Conservation (phyloP, 2,329 filamentous ascomycete species). For the Rhinocladiella mackenziei region DNA sequence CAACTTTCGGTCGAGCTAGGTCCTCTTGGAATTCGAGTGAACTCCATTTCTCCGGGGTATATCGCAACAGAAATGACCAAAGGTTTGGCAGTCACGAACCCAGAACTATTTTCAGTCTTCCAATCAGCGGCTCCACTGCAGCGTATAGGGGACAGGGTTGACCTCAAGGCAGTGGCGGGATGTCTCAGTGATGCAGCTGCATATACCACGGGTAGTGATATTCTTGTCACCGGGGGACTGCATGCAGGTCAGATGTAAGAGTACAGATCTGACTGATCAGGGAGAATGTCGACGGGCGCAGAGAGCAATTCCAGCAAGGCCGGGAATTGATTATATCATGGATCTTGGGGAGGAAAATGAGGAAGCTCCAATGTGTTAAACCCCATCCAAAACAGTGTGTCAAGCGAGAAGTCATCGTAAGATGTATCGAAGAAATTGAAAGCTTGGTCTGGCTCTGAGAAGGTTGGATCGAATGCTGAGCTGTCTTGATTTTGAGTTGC, state of each 20-base stretch:
- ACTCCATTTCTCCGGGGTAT: constrained; percentile 44
- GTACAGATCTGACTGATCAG: neutral
- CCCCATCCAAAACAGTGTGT: constrained; percentile 19
- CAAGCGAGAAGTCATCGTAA: constrained; percentile 20
- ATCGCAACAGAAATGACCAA: constrained; percentile 47
- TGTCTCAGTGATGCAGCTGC: constrained; percentile 41
- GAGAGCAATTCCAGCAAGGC: too few relatives aligned
- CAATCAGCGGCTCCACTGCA: constrained; percentile 14
- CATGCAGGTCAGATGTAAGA: constrained; percentile 31
- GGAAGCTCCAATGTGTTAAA: constrained; percentile 18
- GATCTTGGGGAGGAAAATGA: constrained; percentile 13
- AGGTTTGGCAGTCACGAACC: constrained; percentile 34
- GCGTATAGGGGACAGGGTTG: constrained; percentile 37
- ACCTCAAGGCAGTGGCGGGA: constrained; percentile 42
- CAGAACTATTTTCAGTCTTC: constrained; percentile 19
- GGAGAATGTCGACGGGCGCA: neutral
- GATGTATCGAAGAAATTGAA: constrained; percentile 19
- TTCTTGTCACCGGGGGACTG: constrained; percentile 37
- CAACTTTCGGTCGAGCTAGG: constrained; percentile 47
- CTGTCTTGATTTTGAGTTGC: constrained; percentile 6
- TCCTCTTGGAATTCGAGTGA: constrained; percentile 46
- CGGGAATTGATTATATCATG: neutral
- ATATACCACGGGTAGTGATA: constrained; percentile 42
- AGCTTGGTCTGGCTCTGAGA: constrained; percentile 5
- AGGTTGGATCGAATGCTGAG: constrained; percentile 8